Evolutionary conservation across 305 asterid genomes (phyloP).

Genomic region (Fraxinus paxiana): DNA sequence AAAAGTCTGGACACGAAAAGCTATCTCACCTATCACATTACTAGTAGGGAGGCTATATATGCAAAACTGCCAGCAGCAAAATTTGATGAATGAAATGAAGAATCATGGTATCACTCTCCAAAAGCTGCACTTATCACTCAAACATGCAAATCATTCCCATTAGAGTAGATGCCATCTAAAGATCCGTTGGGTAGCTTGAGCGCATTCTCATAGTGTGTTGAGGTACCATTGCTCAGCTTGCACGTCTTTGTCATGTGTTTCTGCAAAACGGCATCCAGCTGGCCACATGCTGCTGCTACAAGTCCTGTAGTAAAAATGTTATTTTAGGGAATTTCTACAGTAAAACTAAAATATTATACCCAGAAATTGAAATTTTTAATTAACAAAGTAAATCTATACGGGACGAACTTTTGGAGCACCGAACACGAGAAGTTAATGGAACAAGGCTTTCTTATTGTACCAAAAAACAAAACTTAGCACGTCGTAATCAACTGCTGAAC

Average conservation of each 20-base stretch:
- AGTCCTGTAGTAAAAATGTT: constrained; percentile 51
- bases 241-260: constrained; percentile 32
- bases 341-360: not conserved
- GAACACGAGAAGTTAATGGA: not conserved
- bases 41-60: constrained; percentile 26
- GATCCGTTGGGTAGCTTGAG: constrained; percentile 26
- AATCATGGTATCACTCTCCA: not conserved
- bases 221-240: constrained; percentile 11
- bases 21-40: constrained; percentile 32
- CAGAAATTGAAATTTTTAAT: not conserved
- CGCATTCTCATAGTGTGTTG: constrained; percentile 10
- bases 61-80: constrained; percentile 29
- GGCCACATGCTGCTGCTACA: constrained; percentile 72
- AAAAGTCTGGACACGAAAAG: constrained; percentile 48
- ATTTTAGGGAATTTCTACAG: not conserved
- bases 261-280: constrained; percentile 55
- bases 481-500: not conserved
- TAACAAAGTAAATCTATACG: not conserved
- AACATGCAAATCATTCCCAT: constrained; percentile 37
- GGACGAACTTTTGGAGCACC: no score
- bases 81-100: constrained; percentile 19
- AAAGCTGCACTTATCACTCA: constrained; percentile 2
- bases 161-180: constrained; percentile 28
- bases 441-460: not conserved
- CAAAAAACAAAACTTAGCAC: not conserved